A percentile compares a stretch with the other conserved stretches of the same genome.
Conservation (phyloP, 2,329 filamentous ascomycete species). For the Ceratocystis diversiconidia region DNA sequence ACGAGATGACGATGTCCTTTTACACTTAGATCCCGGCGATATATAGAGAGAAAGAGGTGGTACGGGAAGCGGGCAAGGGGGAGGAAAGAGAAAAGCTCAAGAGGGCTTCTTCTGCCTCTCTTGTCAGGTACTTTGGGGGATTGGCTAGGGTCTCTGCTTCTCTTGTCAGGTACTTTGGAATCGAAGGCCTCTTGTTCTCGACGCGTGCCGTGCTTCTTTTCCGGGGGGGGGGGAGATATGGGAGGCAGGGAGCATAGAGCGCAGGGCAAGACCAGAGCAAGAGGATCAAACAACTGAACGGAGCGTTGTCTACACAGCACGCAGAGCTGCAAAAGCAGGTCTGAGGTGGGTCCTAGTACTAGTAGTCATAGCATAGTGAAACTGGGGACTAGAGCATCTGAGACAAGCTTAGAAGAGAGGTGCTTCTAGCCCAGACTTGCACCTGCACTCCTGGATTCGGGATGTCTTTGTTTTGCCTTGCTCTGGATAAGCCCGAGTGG, state of each 20-base stretch:
- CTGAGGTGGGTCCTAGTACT: not conserved
- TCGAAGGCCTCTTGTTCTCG: not conserved
- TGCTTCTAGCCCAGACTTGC: not conserved
- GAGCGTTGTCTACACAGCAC: not conserved
- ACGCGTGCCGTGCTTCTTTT: not conserved
- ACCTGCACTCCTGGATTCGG: not conserved
- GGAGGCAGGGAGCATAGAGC: not conserved
- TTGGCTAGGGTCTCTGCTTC: too few relatives aligned
- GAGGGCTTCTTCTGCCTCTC: not conserved
- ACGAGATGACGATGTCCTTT: not conserved
- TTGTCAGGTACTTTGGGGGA: not conserved
- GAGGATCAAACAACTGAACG: conserved; percentile 2
- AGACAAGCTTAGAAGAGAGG: not conserved
- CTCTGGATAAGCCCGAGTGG: not conserved
- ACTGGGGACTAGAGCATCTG: not conserved
- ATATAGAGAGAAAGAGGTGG: not conserved
- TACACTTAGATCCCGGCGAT: not conserved
- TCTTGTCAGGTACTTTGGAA: not conserved
- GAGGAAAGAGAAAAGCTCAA: not conserved
- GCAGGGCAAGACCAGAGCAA: not conserved
- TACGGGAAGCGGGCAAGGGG: not conserved
- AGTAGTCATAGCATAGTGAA: not conserved
- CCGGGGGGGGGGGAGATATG: not conserved
- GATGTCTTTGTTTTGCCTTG: not conserved
- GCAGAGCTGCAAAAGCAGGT: not conserved